Base-by-base conservation (phyloP, 495 filamentous ascomycete genomes). In the Penicillium turbatum region DNA sequence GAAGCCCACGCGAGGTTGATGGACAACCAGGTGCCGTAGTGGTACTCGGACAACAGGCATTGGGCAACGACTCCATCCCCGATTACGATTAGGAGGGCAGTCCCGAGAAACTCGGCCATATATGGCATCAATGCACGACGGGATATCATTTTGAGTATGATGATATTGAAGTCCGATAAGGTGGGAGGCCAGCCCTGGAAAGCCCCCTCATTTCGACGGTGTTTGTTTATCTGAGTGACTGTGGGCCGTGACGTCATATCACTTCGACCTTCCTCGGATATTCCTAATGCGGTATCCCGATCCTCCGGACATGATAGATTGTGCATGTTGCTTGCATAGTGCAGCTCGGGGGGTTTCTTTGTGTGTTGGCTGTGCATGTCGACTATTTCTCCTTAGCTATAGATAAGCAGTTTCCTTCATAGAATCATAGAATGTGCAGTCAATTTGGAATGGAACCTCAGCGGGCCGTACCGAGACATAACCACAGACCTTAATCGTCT, bases 11-110 rank as follows among this genome's bases (percentile, higher is more conserved):
- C 64, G 6, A 71, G 32, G 51, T 71, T 71, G 55, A 71, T 71
- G 26, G 68, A 71, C 16, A 71, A 38, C 68, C 68, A 71, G 53
- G 68, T 71, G 43, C 68, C 68, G 49, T 71, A 71, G 15, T 63
- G 59, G 54, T 69, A 71, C 38, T 71, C 64, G 27, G 68, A 71
- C 17, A 71, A 57, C 30, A 71, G 44, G 35, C 60, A 60, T 49
- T 71, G 68, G 9, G 68, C 68, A 51, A 71, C 68, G 0, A 71
- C 68, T 13, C 68, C 68, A 53, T 71, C 68, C 12, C 68, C 68
- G 15, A 71, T 63, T 38, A 69, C 64, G n/a, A 71, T 69, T 2
- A 71, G 54, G 12, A 71, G 62, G 19, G 64, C 66, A 3, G 66
- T 69, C 0, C 68, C 68, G 16, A 71, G 68, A n/a, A 71, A 71